phyloP scores from a whole-genome alignment of 73 alveolate species.

The Paramecium pentaurelia region DNA sequence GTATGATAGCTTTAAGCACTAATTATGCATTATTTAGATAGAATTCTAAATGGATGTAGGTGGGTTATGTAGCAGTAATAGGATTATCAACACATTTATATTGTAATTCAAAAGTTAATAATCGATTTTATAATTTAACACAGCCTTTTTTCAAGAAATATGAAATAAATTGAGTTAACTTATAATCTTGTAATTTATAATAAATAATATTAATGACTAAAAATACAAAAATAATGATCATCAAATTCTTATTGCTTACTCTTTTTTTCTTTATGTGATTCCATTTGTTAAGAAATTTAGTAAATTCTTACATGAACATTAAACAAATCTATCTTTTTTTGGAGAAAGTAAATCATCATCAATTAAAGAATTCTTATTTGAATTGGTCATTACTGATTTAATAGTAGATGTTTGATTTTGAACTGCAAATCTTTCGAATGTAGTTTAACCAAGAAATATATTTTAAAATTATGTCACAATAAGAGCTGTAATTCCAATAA shows the following conservation, averaged over 20 bases:
- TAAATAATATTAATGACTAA: neutral
- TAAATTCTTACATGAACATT: neutral
- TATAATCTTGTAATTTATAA: neutral
- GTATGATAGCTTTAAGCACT: neutral
- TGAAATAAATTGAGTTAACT: conserved; percentile 1
- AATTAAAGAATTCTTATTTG: neutral
- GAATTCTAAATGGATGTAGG: neutral
- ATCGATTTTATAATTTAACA: neutral
- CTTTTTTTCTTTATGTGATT: neutral
- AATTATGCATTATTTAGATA: neutral
- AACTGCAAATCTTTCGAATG: neutral
- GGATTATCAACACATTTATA: neutral
- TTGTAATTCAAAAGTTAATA: neutral
- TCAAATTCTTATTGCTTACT: neutral
- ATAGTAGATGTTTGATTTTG: neutral
- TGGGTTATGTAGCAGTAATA: neutral
- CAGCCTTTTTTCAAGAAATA: conserved; percentile 20
- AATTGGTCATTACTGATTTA: neutral
- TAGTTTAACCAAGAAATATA: neutral
- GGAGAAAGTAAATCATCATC: neutral
- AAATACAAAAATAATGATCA: neutral
- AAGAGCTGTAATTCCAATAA: neutral
- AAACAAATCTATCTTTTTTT: neutral
- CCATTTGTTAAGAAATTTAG: neutral
- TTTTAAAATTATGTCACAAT: neutral